A percentile compares a stretch with the other conserved stretches of the same genome.
Conservation (phyloP, 1,139 yeast genomes). For the Tardiomyces digboiensis region DNA sequence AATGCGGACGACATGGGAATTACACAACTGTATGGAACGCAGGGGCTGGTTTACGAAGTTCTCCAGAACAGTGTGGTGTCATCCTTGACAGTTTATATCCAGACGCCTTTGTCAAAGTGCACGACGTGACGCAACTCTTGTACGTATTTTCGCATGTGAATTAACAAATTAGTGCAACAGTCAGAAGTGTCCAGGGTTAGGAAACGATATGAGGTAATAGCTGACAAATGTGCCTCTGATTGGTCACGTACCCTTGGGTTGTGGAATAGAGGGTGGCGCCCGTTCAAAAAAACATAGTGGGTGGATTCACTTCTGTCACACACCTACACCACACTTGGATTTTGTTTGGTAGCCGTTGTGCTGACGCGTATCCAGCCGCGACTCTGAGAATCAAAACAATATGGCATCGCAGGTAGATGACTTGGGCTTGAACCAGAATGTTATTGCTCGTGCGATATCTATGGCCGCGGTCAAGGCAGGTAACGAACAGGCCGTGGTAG, state of each 20-base stretch:
- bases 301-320: no score
- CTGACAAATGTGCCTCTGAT: no score
- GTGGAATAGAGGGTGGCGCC: no score
- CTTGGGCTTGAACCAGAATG: not conserved
- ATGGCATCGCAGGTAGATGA: not conserved
- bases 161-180: no score
- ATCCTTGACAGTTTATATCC: conserved; percentile 18
- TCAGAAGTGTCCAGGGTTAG: no score
- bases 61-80: conserved; percentile 16
- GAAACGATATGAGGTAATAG: no score
- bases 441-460: not conserved
- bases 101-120: no score
- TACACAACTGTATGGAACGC: conserved; percentile 19
- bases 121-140: no score
- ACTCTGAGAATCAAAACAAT: not conserved
- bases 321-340: no score
- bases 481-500: not conserved
- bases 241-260: no score
- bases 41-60: conserved; percentile 20
- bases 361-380: not conserved
- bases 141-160: no score
- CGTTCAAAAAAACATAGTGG: no score
- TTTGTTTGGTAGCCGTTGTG: not conserved
- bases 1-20: conserved; percentile 19
- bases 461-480: not conserved